A percentile compares a stretch with the other conserved stretches of the same genome.
phyloP scores from a whole-genome alignment of 805 yeast genomes.

The Candida caryicola region DNA sequence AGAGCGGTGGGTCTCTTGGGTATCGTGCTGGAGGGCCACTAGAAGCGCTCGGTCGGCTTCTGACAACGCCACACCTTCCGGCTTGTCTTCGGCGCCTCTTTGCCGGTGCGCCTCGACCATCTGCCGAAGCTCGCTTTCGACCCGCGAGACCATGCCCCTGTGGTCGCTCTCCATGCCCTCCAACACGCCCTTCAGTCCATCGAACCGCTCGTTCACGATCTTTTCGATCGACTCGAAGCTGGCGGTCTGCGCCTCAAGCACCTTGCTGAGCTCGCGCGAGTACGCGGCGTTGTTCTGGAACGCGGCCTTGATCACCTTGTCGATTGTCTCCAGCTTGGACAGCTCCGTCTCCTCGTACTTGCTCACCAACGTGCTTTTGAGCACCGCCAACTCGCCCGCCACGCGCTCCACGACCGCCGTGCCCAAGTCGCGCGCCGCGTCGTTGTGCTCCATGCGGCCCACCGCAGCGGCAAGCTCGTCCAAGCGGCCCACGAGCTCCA shows the following conservation, averaged over 20 bases:
- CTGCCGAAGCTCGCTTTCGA: too few species aligned
- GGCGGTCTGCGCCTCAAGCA: not conserved
- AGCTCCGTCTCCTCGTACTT: not conserved
- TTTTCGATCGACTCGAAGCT: not conserved
- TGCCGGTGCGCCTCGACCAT: not conserved
- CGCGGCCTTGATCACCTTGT: not conserved
- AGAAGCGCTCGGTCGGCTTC: not conserved
- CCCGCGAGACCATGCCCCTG: not conserved
- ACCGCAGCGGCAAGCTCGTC: conserved; percentile 10
- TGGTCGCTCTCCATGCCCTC: not conserved
- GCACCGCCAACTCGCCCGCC: not conserved
- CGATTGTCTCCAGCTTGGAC: not conserved
- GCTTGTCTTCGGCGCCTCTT: not conserved
- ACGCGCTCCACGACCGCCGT: not conserved
- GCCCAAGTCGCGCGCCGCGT: not conserved
- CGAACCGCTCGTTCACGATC: not conserved
- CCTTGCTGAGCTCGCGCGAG: not conserved
- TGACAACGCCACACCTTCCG: not conserved
- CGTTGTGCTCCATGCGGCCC: not conserved
- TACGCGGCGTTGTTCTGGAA: not conserved
- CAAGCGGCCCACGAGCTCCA: conserved; percentile 18
- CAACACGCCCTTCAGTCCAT: not conserved
- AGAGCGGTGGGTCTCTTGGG: not conserved
- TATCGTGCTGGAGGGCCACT: not conserved
- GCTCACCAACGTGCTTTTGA: not conserved